phyloP scores from a whole-genome alignment of 208 protist species.

The Trypanosoma avium region DNA sequence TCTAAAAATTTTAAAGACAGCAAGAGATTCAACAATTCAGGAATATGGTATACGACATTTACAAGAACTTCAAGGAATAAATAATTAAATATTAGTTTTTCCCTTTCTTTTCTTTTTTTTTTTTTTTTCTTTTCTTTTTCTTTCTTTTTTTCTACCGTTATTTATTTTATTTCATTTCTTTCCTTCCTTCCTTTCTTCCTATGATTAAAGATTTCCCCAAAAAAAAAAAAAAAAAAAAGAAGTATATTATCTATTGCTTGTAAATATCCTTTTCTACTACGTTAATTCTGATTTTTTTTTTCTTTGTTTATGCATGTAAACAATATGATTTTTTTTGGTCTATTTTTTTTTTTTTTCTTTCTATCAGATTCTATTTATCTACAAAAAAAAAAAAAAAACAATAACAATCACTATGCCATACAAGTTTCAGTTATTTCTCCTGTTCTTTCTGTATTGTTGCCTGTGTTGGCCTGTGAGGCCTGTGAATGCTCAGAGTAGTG shows the following conservation, averaged over 20 bases:
- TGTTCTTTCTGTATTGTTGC: too few relatives aligned
- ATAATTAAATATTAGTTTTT: not conserved
- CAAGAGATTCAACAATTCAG: slow-evolving; percentile 26
- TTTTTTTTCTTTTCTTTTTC: not conserved
- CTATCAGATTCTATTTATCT: not conserved
- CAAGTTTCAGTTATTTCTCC: too few relatives aligned
- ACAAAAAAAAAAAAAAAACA: not conserved
- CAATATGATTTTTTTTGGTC: not conserved
- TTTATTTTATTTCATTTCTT: not conserved
- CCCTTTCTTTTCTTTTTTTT: not conserved
- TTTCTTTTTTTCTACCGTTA: not conserved
- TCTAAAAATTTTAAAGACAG: slow-evolving; percentile 43
- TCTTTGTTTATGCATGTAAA: not conserved
- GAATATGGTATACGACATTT: slow-evolving; percentile 28
- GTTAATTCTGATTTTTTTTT: not conserved
- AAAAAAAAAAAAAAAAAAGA: not conserved
- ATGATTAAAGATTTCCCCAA: not conserved
- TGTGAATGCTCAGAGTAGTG: too few relatives aligned
- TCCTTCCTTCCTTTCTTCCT: not conserved
- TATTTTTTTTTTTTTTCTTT: not conserved
- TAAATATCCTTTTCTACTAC: not conserved
- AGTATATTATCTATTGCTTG: slow-evolving; percentile 9
- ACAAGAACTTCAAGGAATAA: slow-evolving; percentile 11
- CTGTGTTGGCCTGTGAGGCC: too few relatives aligned
- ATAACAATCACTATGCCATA: not conserved